Percentiles rank a stretch among this genome's conserved stretches.
Evolutionary conservation across 176 grass and related monocot species (phyloP).

Genomic region (Rhipidocladum racemiflorum): DNA sequence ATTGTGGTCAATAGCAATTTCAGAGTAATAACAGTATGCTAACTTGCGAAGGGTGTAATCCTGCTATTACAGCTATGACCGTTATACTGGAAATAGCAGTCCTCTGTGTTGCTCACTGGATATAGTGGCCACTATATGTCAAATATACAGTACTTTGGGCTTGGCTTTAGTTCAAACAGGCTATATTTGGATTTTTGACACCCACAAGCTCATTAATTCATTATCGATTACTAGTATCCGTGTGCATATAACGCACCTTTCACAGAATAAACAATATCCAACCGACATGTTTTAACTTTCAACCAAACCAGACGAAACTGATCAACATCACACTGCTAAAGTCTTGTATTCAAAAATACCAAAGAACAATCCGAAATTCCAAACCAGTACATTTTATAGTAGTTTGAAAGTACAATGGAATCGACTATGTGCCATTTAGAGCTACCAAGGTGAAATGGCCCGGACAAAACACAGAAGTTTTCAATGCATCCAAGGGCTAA

Average conservation of each 20-base stretch:
- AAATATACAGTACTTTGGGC: not conserved
- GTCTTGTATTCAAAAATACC: not conserved
- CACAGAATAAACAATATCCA: not conserved
- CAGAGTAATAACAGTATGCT: not conserved
- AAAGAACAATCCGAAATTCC: not conserved
- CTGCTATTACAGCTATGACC: not conserved
- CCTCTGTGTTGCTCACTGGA: not conserved
- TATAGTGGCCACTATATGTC: not conserved
- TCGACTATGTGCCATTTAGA: not conserved
- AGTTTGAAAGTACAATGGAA: not conserved
- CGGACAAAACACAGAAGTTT: not conserved
- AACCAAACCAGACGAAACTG: not conserved
- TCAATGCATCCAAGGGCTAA: not conserved
- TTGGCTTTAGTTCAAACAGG: not conserved
- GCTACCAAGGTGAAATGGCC: not conserved
- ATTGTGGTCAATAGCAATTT: not conserved
- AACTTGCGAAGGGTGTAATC: not conserved
- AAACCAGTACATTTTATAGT: not conserved
- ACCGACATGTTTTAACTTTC: not conserved
- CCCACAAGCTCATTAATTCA: not conserved
- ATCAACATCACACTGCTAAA: not conserved
- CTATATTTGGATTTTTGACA: not conserved
- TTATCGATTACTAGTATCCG: not conserved
- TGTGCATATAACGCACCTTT: not conserved
- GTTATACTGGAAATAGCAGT: not conserved